Base-by-base conservation (phyloP, 495 filamentous ascomycete species). In the Penicillium lagena region DNA sequence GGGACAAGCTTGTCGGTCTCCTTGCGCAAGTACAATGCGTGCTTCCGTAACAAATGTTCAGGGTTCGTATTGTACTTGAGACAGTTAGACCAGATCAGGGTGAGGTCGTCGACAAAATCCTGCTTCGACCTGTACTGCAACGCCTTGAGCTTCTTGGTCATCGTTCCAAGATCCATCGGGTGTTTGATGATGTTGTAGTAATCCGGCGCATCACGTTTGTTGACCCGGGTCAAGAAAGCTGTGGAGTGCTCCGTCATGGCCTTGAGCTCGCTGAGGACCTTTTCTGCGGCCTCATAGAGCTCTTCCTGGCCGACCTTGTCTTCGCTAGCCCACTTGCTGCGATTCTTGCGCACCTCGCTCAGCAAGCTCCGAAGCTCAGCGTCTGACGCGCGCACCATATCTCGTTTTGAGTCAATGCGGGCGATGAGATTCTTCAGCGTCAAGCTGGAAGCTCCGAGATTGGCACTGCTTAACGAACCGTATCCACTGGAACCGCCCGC, bases 291-390 rank as follows among this genome's bases (percentile, higher is more conserved):
- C 67, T 99, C 93, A 57, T 99, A 99, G 4, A 99, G 78, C 67
- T 99, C 93, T 56, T 97, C 93, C 66, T 99, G 93, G 45, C 89
- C 88, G 41, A 99, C 82, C 51, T 91, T 90, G 43, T 99, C 93
- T 62, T 96, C 93, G 63, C 82, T 96, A 13, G 93, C 93, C 93
- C 93, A 99, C 64, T 99, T 99, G 62, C 91, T 96, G 51, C 93
- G 74, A 56, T 96, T 95, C 58, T 97, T 97, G 42, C 93, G 81
- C 9, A 97, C 93, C 58, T 99, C 94, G 54, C 89, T 94, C 78
- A 99, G 91, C 46, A 99, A 68, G 38, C 78, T 86, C 41, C 94
- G 80, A 35, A 99, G 76, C 54, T 99, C 91, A 9, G 88, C 83
- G 64, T 99, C 94, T 4, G 89, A 94, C 9, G 94, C 89, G 47